Evolutionary conservation across 805 yeast genomes (phyloP), one percentile per base, ranked within the genome.

Genomic region (Yarrowia sp.): DNA sequence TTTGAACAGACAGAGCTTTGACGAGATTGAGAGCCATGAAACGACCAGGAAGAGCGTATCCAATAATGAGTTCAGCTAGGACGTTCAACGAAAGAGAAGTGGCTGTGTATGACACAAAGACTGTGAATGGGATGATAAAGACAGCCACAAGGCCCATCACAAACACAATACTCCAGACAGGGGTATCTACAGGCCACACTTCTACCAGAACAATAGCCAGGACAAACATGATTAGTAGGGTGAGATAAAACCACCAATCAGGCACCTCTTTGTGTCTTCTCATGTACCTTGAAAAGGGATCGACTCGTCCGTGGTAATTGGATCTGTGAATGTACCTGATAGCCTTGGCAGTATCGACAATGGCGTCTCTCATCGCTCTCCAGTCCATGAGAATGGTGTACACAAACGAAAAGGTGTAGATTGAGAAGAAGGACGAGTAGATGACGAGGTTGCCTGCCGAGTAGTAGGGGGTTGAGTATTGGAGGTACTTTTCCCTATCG

Each of bases 361-460:
- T 8, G 32, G 49, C 49, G 14, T 45, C 49, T 16, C 32, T 8
- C 49, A 45, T 45, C 0, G 49, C 49, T 45, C 49, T 45, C 49
- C 49, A 45, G 49, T 45, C 49, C 49, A 45, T 45, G 32, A 45
- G 49, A 45, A 45, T 45, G 15, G 49, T 45, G 49, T 45, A 45
- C 14, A 45, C 49, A 4, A 45, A 45, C 7, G 52, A 26, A 7
- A 22, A 46, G 8, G 35, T 46, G 52, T 26, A 46, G 52, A 46
- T 22, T 35, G 52, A 46, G 52, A 26, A 46, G 12, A 46, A 46
- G n/a, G 52, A 35, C n/a, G 52, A 46, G 52, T 46, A 46, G 4
- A 46, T 8, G 12, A 46, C 52, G 52, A 46, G 36, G 32, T 46
- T 46, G 7, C 36, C 52, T 4, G 35, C 52, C 5, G 52, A 22